phyloP scores from a whole-genome alignment of 768 basidiomycete genomes.

The Termitomyces bulborhizus region DNA sequence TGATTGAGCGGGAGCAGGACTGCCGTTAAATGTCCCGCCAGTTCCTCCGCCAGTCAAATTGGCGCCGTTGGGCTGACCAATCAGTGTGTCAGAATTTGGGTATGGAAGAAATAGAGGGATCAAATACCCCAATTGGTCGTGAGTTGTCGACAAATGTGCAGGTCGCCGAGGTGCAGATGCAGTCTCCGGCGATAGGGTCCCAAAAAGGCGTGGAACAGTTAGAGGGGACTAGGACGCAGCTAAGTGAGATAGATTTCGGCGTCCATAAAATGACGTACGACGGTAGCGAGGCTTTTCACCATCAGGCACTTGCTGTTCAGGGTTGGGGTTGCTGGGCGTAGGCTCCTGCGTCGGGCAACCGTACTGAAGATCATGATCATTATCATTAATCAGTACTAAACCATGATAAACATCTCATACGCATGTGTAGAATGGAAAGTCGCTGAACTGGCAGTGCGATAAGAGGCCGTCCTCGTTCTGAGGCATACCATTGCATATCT shows the following conservation, averaged over 20 bases:
- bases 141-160: conserved; percentile 64
- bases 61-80: conserved; percentile 54
- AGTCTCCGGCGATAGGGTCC: conserved; percentile 66
- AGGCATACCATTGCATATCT: conserved; percentile 77
- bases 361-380: conserved; percentile 38
- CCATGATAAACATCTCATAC: conserved; percentile 31
- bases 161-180: conserved; percentile 48
- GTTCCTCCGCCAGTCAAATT: conserved; percentile 61
- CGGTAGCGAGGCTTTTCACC: conserved; percentile 46
- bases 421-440: conserved; percentile 78
- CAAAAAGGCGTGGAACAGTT: conserved; percentile 79
- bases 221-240: conserved; percentile 40
- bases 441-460: conserved; percentile 55
- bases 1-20: conserved; percentile 18
- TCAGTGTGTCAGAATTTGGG: background rate
- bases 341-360: conserved; percentile 59
- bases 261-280: conserved; percentile 25
- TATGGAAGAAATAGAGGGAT: conserved; percentile 1
- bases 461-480: conserved; percentile 59
- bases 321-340: conserved; percentile 57
- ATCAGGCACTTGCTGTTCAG: conserved; percentile 43
- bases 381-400: background rate
- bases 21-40: conserved; percentile 26
- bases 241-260: background rate
- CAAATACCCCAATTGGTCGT: conserved; percentile 57